Evolutionary conservation across 805 yeast genomes (phyloP).

Genomic region (Wilhelminamyces savonicus): DNA sequence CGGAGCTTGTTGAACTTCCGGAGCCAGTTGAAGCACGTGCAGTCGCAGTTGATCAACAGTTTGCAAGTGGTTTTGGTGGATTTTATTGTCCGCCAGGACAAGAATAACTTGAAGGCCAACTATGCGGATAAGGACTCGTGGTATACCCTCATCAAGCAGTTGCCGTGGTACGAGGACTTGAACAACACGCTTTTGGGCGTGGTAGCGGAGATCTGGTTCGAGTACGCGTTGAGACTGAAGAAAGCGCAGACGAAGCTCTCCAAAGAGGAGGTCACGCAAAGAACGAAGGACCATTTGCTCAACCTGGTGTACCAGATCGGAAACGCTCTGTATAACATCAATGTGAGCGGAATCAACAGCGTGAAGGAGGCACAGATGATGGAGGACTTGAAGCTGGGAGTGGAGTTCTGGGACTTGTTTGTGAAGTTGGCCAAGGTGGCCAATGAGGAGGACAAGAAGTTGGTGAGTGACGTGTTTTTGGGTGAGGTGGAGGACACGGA

Average conservation of each 20-base stretch:
- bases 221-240: slow-evolving; percentile 26
- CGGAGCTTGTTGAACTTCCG: slow-evolving; percentile 60
- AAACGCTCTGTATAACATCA: slow-evolving; percentile 33
- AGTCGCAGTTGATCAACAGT: slow-evolving; percentile 45
- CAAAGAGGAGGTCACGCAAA: slow-evolving; percentile 19
- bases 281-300: slow-evolving; percentile 26
- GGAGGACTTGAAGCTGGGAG: slow-evolving; percentile 25
- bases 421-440: slow-evolving; percentile 17
- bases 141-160: slow-evolving; percentile 45
- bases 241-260: slow-evolving; percentile 13
- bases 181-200: slow-evolving; percentile 64
- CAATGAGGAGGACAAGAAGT: slow-evolving; percentile 18
- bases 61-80: slow-evolving; percentile 45
- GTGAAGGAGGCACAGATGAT: slow-evolving; percentile 25
- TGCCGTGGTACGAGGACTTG: slow-evolving; percentile 55
- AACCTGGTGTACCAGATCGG: slow-evolving; percentile 31
- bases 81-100: slow-evolving; percentile 40
- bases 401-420: slow-evolving; percentile 31
- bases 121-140: slow-evolving; percentile 44
- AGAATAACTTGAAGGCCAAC: slow-evolving; percentile 44
- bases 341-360: slow-evolving; percentile 35
- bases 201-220: slow-evolving; percentile 48
- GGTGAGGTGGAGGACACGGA: slow-evolving; percentile 21
- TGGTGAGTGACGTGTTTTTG: slow-evolving; percentile 18
- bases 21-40: slow-evolving; percentile 52